phyloP scores from a whole-genome alignment of 2,329 filamentous ascomycete genomes.

The Sodiomyces alkalinus region DNA sequence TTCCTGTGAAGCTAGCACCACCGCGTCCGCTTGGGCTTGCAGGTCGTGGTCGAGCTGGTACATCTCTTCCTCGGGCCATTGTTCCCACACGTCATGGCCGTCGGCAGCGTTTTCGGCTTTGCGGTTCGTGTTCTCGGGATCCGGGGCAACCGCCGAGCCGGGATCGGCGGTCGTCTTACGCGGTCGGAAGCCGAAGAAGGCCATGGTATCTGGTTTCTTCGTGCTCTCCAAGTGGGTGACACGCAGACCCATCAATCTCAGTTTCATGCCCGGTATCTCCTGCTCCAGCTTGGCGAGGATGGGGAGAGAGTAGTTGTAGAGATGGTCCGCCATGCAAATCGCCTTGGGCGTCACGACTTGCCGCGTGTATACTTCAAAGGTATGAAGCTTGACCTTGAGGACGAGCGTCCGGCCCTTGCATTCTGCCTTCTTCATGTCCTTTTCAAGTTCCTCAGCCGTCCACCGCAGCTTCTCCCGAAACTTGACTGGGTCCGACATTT shows the following conservation, averaged over 20 bases:
- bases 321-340: slow-evolving; percentile 58
- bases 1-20: no score
- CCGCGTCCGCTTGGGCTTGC: slow-evolving; percentile 32
- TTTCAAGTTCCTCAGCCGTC: slow-evolving; percentile 74
- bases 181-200: slow-evolving; percentile 59
- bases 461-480: slow-evolving; percentile 64
- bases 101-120: slow-evolving; percentile 16
- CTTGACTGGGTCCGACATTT: slow-evolving; percentile 53
- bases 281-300: slow-evolving; percentile 75
- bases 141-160: slow-evolving; percentile 8
- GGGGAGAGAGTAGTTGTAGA: slow-evolving; percentile 68
- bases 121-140: slow-evolving; percentile 14
- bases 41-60: slow-evolving; percentile 9
- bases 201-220: slow-evolving; percentile 61
- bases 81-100: slow-evolving; percentile 44
- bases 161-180: slow-evolving; percentile 6
- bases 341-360: slow-evolving; percentile 64
- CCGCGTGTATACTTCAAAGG: slow-evolving; percentile 78
- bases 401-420: slow-evolving; percentile 86
- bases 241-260: slow-evolving; percentile 77
- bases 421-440: slow-evolving; percentile 63
- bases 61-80: slow-evolving; percentile 52
- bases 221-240: slow-evolving; percentile 79
- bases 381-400: slow-evolving; percentile 86
- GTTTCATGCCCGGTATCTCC: slow-evolving; percentile 62